Evolutionary conservation across 495 filamentous ascomycete genomes (phyloP).

Genomic region (Penicillium longicatenatum): DNA sequence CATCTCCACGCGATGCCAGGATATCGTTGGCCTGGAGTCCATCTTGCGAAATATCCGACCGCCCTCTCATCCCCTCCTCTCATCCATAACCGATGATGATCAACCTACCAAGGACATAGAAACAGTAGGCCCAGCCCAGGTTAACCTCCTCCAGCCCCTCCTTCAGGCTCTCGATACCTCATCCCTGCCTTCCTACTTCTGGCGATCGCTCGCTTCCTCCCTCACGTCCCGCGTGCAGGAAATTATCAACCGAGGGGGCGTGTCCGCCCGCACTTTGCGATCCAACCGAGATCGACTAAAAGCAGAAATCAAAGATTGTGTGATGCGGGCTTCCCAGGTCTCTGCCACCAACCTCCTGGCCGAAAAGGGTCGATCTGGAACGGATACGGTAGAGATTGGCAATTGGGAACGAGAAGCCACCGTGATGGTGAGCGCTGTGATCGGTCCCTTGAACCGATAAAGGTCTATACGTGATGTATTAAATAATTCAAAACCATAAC

Average conservation of each 20-base stretch:
- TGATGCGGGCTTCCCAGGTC: conserved; percentile 69
- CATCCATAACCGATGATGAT: conserved; percentile 18
- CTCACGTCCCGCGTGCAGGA: conserved; percentile 80
- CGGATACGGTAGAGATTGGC: conserved; percentile 41
- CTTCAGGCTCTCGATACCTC: conserved; percentile 81
- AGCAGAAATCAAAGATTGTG: conserved; percentile 79
- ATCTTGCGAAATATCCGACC: conserved; percentile 69
- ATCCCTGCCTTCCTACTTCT: conserved; percentile 87
- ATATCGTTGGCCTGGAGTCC: conserved; percentile 81
- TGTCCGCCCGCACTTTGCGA: conserved; percentile 76
- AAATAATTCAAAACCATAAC: conserved; percentile 1
- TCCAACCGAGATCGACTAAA: conserved; percentile 73
- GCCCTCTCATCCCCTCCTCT: conserved; percentile 64
- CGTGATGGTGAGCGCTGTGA: conserved; percentile 85
- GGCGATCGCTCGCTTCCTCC: conserved; percentile 79
- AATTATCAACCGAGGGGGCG: conserved; percentile 77
- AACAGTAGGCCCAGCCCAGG: conserved; percentile 10
- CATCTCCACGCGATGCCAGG: conserved; percentile 82
- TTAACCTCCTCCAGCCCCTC: conserved; percentile 72
- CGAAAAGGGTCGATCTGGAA: conserved; percentile 44
- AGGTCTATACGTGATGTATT: neutral
- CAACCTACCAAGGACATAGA: conserved; percentile 12
- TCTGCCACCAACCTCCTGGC: conserved; percentile 51
- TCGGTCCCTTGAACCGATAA: conserved; percentile 53
- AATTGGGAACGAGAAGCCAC: conserved; percentile 91